A percentile compares a stretch with the other conserved stretches of the same genome.
phyloP scores from a whole-genome alignment of 192 early-diverging fungal species.

The Endogone sp. region DNA sequence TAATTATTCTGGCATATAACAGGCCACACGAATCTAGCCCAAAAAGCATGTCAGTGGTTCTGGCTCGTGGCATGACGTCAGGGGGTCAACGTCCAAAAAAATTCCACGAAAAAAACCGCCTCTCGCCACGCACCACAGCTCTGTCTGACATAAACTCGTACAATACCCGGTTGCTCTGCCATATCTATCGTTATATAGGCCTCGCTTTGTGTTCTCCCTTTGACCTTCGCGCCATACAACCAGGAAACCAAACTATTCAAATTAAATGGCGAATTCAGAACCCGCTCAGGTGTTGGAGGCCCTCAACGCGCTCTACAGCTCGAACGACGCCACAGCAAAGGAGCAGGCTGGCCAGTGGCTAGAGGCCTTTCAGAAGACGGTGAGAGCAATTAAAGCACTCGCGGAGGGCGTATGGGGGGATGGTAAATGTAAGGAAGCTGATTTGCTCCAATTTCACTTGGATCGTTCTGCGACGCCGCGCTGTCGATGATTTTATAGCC shows the following conservation, averaged over 20 bases:
- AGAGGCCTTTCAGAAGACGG: constrained; percentile 83
- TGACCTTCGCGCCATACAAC: not conserved
- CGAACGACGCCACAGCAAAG: constrained; percentile 29
- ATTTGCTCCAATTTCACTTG: not conserved
- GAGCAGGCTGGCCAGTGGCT: constrained; percentile 76
- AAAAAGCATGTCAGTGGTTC: too few species aligned
- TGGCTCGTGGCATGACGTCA: too few species aligned
- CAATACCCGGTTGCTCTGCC: too few species aligned
- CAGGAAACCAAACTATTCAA: not conserved
- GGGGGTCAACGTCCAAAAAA: too few species aligned
- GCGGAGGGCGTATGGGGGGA: not conserved
- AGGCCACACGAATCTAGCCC: too few species aligned
- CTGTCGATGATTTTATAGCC: constrained; percentile 49
- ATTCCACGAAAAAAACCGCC: too few species aligned
- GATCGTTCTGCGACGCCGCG: not conserved
- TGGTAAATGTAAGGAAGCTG: too few species aligned
- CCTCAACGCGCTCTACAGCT: constrained; percentile 43
- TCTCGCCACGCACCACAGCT: too few species aligned
- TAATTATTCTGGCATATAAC: too few species aligned
- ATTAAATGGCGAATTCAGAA: constrained; percentile 17
- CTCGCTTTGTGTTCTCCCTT: too few species aligned
- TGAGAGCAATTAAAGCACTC: constrained; percentile 29
- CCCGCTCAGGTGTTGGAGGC: constrained; percentile 34
- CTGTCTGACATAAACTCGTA: too few species aligned
- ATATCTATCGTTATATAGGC: too few species aligned